Percentiles rank a stretch among this genome's conserved stretches.
Conservation (phyloP, 1,284 basidiomycete species). For the Fistulina hepatica region DNA sequence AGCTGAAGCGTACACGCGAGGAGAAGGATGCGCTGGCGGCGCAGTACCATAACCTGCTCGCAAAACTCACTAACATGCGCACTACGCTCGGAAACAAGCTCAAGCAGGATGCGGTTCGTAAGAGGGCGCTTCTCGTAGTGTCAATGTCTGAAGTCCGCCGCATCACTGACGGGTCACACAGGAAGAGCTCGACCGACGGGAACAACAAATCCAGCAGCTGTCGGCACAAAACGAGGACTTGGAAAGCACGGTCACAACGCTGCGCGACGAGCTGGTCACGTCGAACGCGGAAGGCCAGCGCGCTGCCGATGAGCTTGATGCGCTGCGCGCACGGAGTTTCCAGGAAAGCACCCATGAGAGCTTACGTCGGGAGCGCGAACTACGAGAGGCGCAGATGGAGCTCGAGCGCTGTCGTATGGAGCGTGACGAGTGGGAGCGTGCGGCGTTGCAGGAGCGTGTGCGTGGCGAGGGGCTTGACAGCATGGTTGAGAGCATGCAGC, state of each 20-base stretch:
- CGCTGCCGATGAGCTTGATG: slow-evolving; percentile 57
- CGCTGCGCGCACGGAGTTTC: slow-evolving; percentile 48
- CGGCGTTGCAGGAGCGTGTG: slow-evolving; percentile 65
- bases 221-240: slow-evolving; percentile 69
- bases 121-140: slow-evolving; percentile 9
- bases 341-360: slow-evolving; percentile 63
- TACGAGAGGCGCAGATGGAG: slow-evolving; percentile 72
- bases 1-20: slow-evolving; percentile 50
- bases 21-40: slow-evolving; percentile 80
- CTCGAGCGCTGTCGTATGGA: slow-evolving; percentile 78
- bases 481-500: slow-evolving; percentile 44
- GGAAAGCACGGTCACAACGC: slow-evolving; percentile 54
- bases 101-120: slow-evolving; percentile 88
- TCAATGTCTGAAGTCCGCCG: no score
- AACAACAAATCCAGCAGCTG: slow-evolving; percentile 69
- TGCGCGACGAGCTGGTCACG: slow-evolving; percentile 67
- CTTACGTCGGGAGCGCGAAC: slow-evolving; percentile 64
- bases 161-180: slow-evolving; percentile 25
- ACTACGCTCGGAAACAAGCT: slow-evolving; percentile 90
- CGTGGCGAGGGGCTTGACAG: slow-evolving; percentile 57
- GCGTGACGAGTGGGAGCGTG: slow-evolving; percentile 80
- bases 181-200: slow-evolving; percentile 93
- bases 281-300: slow-evolving; percentile 67
- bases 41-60: slow-evolving; percentile 81
- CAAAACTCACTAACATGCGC: slow-evolving; percentile 88